Base-by-base conservation (phyloP, 2,329 filamentous ascomycete genomes). In the Alternaria metachromatica region DNA sequence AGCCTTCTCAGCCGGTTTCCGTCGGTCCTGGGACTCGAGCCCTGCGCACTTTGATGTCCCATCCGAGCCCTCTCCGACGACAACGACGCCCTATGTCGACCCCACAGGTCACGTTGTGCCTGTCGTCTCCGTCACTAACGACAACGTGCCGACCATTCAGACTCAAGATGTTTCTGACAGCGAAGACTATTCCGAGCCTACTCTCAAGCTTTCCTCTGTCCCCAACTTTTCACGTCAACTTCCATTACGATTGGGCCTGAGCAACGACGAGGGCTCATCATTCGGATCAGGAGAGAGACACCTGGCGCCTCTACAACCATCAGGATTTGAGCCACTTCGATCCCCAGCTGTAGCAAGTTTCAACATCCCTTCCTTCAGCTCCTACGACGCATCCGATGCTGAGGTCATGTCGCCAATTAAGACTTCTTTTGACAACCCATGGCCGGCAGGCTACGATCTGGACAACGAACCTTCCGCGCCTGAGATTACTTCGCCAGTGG, bases 211-310 rank as follows among this genome's bases (percentile, higher is more conserved):
- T 10, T 55, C 68, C 2, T 48, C 69, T 7, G 72, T 78, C 15
- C 76, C 78, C 8, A 80, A 80, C 60, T 81, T 81, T 64, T 80
- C 80, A 18, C 77, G 80, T 18, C 79, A 80, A 61, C 66, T 81
- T 10, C 75, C 77, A 20, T 64, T 79, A 12, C 68, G 74, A 45
- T 68, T 66, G 8, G 60, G 66, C 15, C 64, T 72, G 25, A 59
- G 63, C 41, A 64, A 69, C 33, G 66, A 62, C 12, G 59, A 71
- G 11, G 43, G 43, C n/a, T 58, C 59, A 23, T 66, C 63, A 20
- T 66, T 58, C 11, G 60, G 65, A 49, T 55, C 63, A 6, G 58
- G 60, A 53, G 65, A 66, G 48, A 62, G 71, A 18, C 65, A 63
- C 45, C 48, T 68, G 26, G 68, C 67, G 60, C 69, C 69, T 44